Evolutionary conservation across 176 grass and related monocot genomes (phyloP).

Genomic region (Cocos nucifera): DNA sequence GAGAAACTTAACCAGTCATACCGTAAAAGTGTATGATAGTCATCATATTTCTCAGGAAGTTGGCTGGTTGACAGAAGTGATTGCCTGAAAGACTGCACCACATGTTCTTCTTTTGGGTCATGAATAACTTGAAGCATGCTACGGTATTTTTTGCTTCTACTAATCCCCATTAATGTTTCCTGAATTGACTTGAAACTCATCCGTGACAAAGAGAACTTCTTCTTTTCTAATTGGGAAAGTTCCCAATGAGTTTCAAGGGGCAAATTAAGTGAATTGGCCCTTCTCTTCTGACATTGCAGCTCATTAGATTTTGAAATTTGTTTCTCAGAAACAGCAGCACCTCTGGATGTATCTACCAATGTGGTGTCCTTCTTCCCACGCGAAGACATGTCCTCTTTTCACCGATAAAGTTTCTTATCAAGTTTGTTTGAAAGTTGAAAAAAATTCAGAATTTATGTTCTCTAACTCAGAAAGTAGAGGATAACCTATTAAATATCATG

Average conservation of each 20-base stretch:
- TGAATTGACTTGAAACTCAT: conserved; percentile 69
- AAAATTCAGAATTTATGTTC: too few relatives aligned
- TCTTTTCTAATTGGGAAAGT: conserved; percentile 23
- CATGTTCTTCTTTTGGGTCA: conserved; percentile 57
- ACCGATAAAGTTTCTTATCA: too few relatives aligned
- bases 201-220: conserved; percentile 29
- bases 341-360: background rate
- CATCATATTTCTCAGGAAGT: conserved; percentile 77
- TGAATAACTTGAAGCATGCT: conserved; percentile 30
- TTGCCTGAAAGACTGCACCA: conserved; percentile 49
- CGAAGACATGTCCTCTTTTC: background rate
- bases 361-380: background rate
- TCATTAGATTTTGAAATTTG: background rate
- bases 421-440: too few relatives aligned
- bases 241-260: conserved; percentile 47
- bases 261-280: conserved; percentile 13
- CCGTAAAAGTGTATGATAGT: conserved; percentile 87
- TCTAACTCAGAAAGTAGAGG: too few relatives aligned
- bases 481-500: too few relatives aligned
- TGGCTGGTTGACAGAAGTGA: conserved; percentile 51
- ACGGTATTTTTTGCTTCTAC: conserved; percentile 39
- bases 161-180: conserved; percentile 41
- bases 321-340: background rate
- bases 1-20: conserved; percentile 16
- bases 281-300: background rate